phyloP scores from a whole-genome alignment of 805 yeast species.

The Blastobotrys robertii region DNA sequence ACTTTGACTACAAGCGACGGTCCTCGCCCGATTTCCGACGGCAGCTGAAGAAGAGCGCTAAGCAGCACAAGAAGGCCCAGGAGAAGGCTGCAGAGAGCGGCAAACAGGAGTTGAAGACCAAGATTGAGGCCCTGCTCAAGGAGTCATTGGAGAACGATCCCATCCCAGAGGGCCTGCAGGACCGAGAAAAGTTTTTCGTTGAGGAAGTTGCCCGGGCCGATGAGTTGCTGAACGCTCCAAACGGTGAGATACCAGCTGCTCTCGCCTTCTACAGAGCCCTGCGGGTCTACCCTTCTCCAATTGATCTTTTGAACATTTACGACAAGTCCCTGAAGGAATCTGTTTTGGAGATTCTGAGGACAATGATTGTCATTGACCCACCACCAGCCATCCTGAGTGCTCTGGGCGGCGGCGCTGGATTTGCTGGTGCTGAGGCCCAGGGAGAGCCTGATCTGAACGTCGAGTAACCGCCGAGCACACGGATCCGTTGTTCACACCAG shows the following conservation, averaged over 20 bases:
- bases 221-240: conserved; percentile 52
- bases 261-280: conserved; percentile 87
- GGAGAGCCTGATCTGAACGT: conserved; percentile 5
- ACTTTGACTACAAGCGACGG: conserved; percentile 91
- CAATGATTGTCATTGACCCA: conserved; percentile 86
- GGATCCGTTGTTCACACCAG: no score
- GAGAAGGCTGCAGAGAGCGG: conserved; percentile 49
- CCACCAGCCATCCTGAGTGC: conserved; percentile 65
- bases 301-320: conserved; percentile 80
- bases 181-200: conserved; percentile 73
- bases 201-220: conserved; percentile 80
- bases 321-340: conserved; percentile 80
- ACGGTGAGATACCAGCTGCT: conserved; percentile 68
- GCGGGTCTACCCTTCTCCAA: conserved; percentile 88
- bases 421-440: conserved; percentile 8
- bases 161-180: conserved; percentile 55
- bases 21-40: conserved; percentile 73
- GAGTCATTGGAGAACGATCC: conserved; percentile 64
- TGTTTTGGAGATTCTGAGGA: conserved; percentile 71
- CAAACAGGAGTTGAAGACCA: conserved; percentile 44
- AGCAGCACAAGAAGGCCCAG: conserved; percentile 49
- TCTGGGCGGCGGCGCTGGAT: conserved; percentile 38
- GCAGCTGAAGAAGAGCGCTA: conserved; percentile 52
- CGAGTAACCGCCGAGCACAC: conserved; percentile 2
- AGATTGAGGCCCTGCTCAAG: conserved; percentile 51